phyloP scores from a whole-genome alignment of 2,329 filamentous ascomycete genomes.

The Aspergillus texensis region DNA sequence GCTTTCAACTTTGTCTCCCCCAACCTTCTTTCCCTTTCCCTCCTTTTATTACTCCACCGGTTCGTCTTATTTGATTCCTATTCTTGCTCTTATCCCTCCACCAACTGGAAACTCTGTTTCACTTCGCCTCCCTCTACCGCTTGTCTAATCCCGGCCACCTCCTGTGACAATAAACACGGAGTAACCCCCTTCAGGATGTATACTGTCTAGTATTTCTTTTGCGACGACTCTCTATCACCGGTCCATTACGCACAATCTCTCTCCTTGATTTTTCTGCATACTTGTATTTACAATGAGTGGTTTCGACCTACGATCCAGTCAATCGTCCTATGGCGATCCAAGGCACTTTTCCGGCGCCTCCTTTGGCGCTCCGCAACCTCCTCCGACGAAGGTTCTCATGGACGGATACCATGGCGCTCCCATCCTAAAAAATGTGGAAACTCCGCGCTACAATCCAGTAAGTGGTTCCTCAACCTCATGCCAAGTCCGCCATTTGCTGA shows the following conservation, averaged over 20 bases:
- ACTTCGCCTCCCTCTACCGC: neutral
- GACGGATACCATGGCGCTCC: slow-evolving; percentile 64
- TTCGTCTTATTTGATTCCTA: neutral
- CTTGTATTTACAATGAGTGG: slow-evolving; percentile 33
- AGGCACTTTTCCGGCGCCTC: slow-evolving; percentile 40
- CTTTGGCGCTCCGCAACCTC: slow-evolving; percentile 35
- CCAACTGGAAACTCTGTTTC: neutral
- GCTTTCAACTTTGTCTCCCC: slow-evolving; percentile 2
- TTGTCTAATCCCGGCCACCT: neutral
- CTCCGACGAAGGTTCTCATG: slow-evolving; percentile 52
- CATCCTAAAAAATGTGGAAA: slow-evolving; percentile 58
- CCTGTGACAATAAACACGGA: slow-evolving; percentile 11
- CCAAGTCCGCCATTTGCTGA: neutral
- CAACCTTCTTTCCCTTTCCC: neutral
- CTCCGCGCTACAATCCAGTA: slow-evolving; percentile 62
- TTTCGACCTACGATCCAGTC: slow-evolving; percentile 41
- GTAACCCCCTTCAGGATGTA: slow-evolving; percentile 15
- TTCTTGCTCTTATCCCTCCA: neutral
- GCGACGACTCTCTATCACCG: neutral
- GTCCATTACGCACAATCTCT: slow-evolving; percentile 17
- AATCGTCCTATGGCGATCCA: slow-evolving; percentile 46
- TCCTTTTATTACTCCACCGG: neutral
- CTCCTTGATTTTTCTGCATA: slow-evolving; percentile 2
- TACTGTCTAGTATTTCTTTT: slow-evolving; percentile 18
- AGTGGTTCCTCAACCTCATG: slow-evolving; percentile 26